A percentile compares a stretch with the other conserved stretches of the same genome.
phyloP scores from a whole-genome alignment of 176 grass and related monocot genomes.

The Pontederia paniculata region DNA sequence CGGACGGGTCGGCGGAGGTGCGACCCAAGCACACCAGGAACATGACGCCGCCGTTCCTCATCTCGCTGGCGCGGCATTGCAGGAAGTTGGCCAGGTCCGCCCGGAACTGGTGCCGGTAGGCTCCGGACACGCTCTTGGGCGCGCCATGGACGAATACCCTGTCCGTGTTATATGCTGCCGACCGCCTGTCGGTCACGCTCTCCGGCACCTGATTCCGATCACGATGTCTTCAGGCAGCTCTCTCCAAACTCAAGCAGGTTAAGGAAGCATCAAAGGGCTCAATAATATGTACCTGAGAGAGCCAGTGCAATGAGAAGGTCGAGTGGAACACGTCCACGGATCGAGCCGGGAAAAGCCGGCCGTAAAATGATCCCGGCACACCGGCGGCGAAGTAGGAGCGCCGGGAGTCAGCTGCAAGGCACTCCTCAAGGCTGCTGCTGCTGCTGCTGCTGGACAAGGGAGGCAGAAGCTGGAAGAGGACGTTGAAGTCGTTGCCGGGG shows the following conservation, averaged over 20 bases:
- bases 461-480: slow-evolving; percentile 13
- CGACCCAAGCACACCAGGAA: slow-evolving; percentile 7
- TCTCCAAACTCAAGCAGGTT: too few relatives aligned
- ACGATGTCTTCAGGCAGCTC: not conserved
- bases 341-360: slow-evolving; percentile 2
- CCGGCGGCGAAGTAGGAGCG: not conserved
- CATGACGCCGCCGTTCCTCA: slow-evolving; percentile 2
- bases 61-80: not conserved
- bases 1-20: slow-evolving; percentile 2
- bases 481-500: slow-evolving; percentile 10
- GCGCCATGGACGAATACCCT: slow-evolving; percentile 10
- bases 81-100: not conserved
- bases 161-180: not conserved
- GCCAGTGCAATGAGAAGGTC: slow-evolving; percentile 11
- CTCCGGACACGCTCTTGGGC: not conserved
- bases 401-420: not conserved
- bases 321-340: slow-evolving; percentile 10
- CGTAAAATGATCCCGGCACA: slow-evolving; percentile 5
- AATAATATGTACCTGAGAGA: not conserved
- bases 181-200: not conserved
- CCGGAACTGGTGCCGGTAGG: slow-evolving; percentile 6
- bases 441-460: not conserved
- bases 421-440: not conserved
- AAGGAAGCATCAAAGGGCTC: not conserved
- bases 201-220: not conserved